Conservation (phyloP, 352 stramenopile species). For the Phytophthora lateralis region DNA sequence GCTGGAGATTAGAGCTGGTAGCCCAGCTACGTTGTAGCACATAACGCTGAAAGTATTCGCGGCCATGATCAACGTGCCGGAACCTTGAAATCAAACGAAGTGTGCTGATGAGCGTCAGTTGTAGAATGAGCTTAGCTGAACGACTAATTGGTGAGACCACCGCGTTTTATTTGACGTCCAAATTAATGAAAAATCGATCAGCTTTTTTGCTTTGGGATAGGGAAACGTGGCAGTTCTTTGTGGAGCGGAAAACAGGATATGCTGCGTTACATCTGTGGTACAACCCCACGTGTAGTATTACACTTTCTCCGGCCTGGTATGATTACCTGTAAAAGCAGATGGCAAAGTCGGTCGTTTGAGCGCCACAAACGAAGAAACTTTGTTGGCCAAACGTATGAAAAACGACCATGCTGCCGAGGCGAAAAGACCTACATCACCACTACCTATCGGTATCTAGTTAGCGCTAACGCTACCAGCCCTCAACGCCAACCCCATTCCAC, state of each 20-base stretch:
- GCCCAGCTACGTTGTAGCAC: slow-evolving; percentile 43
- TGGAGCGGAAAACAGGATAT: slow-evolving; percentile 2
- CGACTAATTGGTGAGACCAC: neutral
- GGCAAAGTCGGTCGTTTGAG: too few species aligned
- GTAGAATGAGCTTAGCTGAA: neutral
- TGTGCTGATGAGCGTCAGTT: neutral
- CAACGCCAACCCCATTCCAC: too few species aligned
- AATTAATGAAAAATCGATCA: slow-evolving; percentile 3
- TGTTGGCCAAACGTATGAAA: too few species aligned
- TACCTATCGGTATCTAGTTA: too few species aligned
- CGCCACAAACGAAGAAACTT: too few species aligned
- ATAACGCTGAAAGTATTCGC: slow-evolving; percentile 4
- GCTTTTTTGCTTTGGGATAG: neutral
- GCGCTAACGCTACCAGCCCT: too few species aligned
- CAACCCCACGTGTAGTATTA: too few species aligned
- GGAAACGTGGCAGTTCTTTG: neutral
- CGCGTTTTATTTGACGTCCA: neutral
- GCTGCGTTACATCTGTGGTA: neutral
- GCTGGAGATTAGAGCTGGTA: slow-evolving; percentile 48
- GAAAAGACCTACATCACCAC: too few species aligned
- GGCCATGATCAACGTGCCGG: neutral
- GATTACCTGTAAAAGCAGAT: too few species aligned
- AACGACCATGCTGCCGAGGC: too few species aligned
- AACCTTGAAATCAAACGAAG: neutral
- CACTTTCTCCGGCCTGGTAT: too few species aligned